Evolutionary conservation across 2,329 filamentous ascomycete species (phyloP), one percentile per base, ranked within the genome.

Genomic region (Sporothrix curviconia): DNA sequence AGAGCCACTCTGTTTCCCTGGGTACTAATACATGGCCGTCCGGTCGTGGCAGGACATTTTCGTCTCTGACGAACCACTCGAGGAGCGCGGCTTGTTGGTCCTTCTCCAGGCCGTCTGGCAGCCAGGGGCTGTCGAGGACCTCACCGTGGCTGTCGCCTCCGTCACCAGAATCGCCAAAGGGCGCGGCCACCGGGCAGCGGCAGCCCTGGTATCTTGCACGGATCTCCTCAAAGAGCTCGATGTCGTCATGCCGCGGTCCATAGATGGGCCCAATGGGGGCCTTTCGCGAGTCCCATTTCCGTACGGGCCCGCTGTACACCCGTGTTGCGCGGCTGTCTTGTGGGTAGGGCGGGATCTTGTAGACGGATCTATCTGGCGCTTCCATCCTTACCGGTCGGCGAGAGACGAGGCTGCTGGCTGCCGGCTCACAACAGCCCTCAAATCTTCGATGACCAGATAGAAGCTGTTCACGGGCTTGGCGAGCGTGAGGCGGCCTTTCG

Each of bases 231-330:
- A 51, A 51, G 19, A 70, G 66, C 37, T 64, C 67, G 57, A 77
- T 64, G 7, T 68, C 65, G 7, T 68, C 64, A 28, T 66, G 64
- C 24, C 70, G 69, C 0, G 74, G 71, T 1, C 76, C 75, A 61
- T 76, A 78, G 69, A 76, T 72, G 32, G 70, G 66, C 25, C 71
- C 68, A 9, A 76, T 64, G 25, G 73, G 67, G 30, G 70, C 67
- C 14, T 67, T 65, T 53, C 68, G 68, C 6, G 67, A 64, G 17
- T 69, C 66, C 64, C 69, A 71, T 14, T 70, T 68, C 24, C 69
- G 66, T 14, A 74, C 61, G 2, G 71, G 70, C 2, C 72, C 73
- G 15, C 69, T 67, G 60, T 74, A 74, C 40, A 70, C 61, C 17
- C 71, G 68, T 32, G 61, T 61, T 8, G 17, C 51, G 9, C 58